A percentile compares a stretch with the other conserved stretches of the same genome.
phyloP scores from a whole-genome alignment of 441 rosid species.

The Eruca vesicaria region DNA sequence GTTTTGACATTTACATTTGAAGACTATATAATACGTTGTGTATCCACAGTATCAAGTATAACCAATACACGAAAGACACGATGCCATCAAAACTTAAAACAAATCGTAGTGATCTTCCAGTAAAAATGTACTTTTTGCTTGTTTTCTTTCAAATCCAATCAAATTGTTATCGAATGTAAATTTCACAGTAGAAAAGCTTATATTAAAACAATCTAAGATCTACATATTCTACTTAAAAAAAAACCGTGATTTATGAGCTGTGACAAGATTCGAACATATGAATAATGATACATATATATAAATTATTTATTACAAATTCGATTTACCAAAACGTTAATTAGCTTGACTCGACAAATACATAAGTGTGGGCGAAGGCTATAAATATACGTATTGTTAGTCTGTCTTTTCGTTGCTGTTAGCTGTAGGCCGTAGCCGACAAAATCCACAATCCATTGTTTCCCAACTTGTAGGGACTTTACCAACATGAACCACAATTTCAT shows the following conservation, averaged over 20 bases:
- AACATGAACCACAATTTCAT: constrained; percentile 7
- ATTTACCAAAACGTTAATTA: background rate
- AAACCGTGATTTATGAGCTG: background rate
- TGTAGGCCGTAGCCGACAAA: background rate
- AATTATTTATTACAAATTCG: background rate
- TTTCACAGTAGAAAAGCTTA: background rate
- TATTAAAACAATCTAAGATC: background rate
- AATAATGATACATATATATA: background rate
- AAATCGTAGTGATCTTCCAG: background rate
- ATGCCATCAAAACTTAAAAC: background rate
- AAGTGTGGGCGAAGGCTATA: background rate
- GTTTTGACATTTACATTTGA: background rate
- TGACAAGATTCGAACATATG: background rate
- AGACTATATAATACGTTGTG: background rate
- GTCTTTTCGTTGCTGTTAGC: background rate
- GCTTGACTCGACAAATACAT: background rate
- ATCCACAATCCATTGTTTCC: background rate
- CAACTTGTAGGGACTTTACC: constrained; percentile 12
- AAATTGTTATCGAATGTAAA: background rate
- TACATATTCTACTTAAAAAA: background rate
- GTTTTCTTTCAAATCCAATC: background rate
- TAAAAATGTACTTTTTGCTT: background rate
- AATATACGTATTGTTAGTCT: background rate
- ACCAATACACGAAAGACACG: background rate
- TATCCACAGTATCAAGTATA: background rate